Conservation (phyloP, 2,329 filamentous ascomycete genomes). For the Trichoderma oligosporum region DNA sequence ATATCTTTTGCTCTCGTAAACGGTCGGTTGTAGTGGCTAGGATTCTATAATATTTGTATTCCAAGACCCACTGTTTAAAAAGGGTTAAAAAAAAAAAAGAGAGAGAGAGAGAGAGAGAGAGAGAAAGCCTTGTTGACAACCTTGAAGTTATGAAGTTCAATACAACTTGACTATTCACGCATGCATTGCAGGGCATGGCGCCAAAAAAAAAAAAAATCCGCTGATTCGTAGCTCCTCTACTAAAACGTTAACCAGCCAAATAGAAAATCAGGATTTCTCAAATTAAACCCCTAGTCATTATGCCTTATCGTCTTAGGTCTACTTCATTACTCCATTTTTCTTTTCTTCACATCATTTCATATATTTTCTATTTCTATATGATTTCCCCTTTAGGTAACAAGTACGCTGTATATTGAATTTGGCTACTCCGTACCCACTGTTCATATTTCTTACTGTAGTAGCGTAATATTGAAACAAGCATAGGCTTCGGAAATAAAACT, state of each 20-base stretch:
- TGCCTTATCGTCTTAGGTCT: background rate
- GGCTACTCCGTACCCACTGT: background rate
- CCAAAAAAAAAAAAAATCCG: no score
- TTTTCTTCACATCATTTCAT: background rate
- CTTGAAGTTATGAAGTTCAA: background rate
- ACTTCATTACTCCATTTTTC: no score
- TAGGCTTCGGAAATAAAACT: background rate
- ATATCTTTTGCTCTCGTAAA: background rate
- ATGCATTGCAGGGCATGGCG: slow-evolving; percentile 9
- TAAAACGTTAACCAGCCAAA: background rate
- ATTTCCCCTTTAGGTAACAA: background rate
- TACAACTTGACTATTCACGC: background rate
- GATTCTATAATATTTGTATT: background rate
- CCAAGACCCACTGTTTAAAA: background rate
- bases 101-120: background rate
- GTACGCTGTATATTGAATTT: background rate
- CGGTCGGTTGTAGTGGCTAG: background rate
- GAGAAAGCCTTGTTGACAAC: background rate
- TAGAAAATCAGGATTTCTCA: background rate
- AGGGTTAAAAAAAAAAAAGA: no score
- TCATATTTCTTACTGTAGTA: background rate
- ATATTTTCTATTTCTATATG: background rate
- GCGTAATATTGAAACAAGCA: background rate
- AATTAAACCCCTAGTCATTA: background rate
- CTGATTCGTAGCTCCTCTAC: background rate